A percentile compares a stretch with the other conserved stretches of the same genome.
phyloP scores from a whole-genome alignment of 2,329 filamentous ascomycete genomes.

The Cryphonectria carpinicola region DNA sequence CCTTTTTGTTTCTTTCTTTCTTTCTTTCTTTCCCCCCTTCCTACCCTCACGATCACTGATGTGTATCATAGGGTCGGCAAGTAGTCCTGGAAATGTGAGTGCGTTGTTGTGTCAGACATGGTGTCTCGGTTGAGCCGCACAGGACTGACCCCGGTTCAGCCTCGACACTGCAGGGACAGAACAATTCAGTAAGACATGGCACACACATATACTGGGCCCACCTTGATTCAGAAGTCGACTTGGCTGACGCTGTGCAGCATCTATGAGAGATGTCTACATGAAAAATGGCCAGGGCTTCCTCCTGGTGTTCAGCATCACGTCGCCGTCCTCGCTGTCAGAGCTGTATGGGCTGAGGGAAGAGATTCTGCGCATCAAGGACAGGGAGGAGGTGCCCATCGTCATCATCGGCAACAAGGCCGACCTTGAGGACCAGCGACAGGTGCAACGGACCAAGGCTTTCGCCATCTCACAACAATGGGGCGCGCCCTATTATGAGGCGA shows the following conservation, averaged over 20 bases:
- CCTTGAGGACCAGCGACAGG: slow-evolving; percentile 80
- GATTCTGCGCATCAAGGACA: slow-evolving; percentile 89
- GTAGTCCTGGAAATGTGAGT: slow-evolving; percentile 86
- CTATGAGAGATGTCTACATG: slow-evolving; percentile 85
- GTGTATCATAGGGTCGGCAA: slow-evolving; percentile 70
- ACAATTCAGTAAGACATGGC: slow-evolving; percentile 77
- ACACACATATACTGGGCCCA: background rate
- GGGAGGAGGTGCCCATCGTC: slow-evolving; percentile 82
- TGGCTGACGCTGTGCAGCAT: slow-evolving; percentile 47
- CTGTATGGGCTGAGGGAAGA: slow-evolving; percentile 82
- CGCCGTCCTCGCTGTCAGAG: slow-evolving; percentile 79
- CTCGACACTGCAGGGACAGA: slow-evolving; percentile 91
- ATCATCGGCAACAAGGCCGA: slow-evolving; percentile 93
- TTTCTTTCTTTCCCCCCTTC: slow-evolving; percentile 8
- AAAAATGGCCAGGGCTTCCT: slow-evolving; percentile 91
- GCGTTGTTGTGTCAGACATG: slow-evolving; percentile 24
- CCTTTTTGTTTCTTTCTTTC: slow-evolving; percentile 10
- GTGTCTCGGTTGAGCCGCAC: slow-evolving; percentile 21
- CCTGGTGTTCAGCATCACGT: slow-evolving; percentile 90
- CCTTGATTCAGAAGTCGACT: background rate
- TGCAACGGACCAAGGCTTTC: slow-evolving; percentile 79
- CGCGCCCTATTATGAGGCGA: slow-evolving; percentile 89
- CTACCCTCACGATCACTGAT: slow-evolving; percentile 38
- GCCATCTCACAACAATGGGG: slow-evolving; percentile 86
- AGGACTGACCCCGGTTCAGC: slow-evolving; percentile 45